These are phyloP conservation scores for Tolypocladium capitatum DNA, from an alignment of 2,329 filamentous ascomycete genomes.

Conservation along the genomic window DNA sequence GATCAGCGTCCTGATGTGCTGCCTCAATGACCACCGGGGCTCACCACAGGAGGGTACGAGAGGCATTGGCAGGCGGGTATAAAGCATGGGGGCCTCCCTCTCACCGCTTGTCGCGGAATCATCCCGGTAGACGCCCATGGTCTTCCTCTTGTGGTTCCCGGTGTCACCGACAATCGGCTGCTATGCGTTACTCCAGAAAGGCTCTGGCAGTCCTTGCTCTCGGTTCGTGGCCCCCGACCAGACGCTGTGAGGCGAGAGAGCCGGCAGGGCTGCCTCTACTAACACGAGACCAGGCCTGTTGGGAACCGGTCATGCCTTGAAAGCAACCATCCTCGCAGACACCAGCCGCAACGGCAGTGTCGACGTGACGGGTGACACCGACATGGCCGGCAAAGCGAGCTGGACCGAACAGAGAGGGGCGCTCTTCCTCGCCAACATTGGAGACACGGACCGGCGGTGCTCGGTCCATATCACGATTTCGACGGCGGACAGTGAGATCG, in stretches of 20 bases:
- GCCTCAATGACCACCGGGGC: too few relatives aligned
- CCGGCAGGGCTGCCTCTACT: neutral
- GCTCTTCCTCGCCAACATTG: slow-evolving; percentile 24
- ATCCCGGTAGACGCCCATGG: too few relatives aligned
- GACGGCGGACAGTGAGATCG: slow-evolving; percentile 13
- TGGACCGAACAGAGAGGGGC: slow-evolving; percentile 15
- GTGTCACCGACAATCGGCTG: neutral
- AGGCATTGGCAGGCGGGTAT: too few relatives aligned
- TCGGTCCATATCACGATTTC: slow-evolving; percentile 5
- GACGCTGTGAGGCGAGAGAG: neutral
- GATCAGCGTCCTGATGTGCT: too few relatives aligned
- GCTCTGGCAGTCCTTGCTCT: neutral
- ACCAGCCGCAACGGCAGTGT: slow-evolving; percentile 21
- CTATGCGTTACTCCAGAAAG: neutral
- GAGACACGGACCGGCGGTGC: slow-evolving; percentile 18
- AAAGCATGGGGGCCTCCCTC: too few relatives aligned
- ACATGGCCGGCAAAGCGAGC: slow-evolving; percentile 10
- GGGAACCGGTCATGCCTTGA: neutral
- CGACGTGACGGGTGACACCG: slow-evolving; percentile 10
- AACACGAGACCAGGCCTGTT: neutral
- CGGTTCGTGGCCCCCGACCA: neutral
- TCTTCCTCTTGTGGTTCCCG: too few relatives aligned
- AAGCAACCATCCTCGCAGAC: slow-evolving; percentile 15
- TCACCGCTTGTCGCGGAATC: too few relatives aligned
- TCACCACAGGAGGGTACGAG: too few relatives aligned